Evolutionary conservation across 2,329 filamentous ascomycete species (phyloP).

Genomic region (Cucurbitaria berberidis): DNA sequence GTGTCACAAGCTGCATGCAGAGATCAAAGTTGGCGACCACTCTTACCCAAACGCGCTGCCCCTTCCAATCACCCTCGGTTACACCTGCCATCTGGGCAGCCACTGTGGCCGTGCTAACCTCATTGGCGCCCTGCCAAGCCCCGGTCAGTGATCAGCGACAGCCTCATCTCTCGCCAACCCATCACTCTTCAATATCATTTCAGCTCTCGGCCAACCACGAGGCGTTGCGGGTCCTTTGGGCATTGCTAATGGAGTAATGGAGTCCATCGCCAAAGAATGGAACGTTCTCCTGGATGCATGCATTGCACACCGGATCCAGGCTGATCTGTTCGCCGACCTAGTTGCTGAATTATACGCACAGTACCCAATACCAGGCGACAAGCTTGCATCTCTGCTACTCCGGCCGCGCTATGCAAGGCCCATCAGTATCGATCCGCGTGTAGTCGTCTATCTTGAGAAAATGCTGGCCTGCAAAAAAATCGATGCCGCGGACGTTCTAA

Average conservation of each 20-base stretch:
- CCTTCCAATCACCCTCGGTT: constrained; percentile 1
- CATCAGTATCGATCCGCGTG: constrained; percentile 43
- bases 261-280: constrained; percentile 44
- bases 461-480: constrained; percentile 41
- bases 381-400: constrained; percentile 45
- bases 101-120: constrained; percentile 4
- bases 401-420: constrained; percentile 35
- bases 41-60: background rate
- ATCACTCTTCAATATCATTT: constrained; percentile 27
- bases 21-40: background rate
- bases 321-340: constrained; percentile 43
- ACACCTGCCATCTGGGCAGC: background rate
- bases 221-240: constrained; percentile 17
- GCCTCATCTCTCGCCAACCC: constrained; percentile 17
- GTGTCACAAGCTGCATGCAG: background rate
- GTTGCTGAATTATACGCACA: constrained; percentile 40
- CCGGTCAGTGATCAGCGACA: constrained; percentile 3
- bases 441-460: constrained; percentile 44
- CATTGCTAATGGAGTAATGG: constrained; percentile 40
- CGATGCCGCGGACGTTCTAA: constrained; percentile 44
- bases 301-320: constrained; percentile 39
- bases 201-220: constrained; percentile 14
- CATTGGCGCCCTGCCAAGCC: constrained; percentile 10
- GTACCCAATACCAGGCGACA: constrained; percentile 44
- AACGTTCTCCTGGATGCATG: constrained; percentile 43